phyloP scores from a whole-genome alignment of 1,284 basidiomycete species.

The Ustilago shanxiensis region DNA sequence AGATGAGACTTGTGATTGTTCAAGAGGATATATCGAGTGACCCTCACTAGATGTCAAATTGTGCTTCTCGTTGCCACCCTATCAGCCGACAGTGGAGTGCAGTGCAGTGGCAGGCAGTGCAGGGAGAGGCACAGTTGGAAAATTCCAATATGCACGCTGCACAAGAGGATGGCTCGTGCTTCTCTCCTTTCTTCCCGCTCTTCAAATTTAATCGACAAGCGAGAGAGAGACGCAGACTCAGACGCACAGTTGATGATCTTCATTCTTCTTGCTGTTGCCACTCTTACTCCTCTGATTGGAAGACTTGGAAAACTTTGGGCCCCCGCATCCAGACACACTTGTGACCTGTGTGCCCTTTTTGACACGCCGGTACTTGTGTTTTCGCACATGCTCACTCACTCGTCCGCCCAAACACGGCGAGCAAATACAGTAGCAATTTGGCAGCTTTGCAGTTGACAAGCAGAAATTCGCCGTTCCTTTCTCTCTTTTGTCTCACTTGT shows the following conservation, averaged over 20 bases:
- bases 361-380: not conserved
- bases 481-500: too few relatives aligned
- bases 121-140: too few relatives aligned
- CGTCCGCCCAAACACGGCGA: not conserved
- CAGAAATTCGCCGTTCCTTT: constrained; percentile 1
- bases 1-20: too few relatives aligned
- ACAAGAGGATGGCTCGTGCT: constrained; percentile 19
- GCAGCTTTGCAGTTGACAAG: too few relatives aligned
- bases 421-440: too few relatives aligned
- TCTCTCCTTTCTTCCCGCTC: not conserved
- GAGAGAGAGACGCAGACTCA: not conserved
- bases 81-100: too few relatives aligned
- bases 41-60: not conserved
- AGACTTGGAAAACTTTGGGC: constrained; percentile 15
- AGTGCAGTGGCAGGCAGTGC: not conserved
- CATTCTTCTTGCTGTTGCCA: too few relatives aligned
- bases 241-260: constrained; percentile 2
- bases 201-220: constrained; percentile 8
- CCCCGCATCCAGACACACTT: constrained; percentile 15
- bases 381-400: not conserved
- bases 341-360: too few relatives aligned
- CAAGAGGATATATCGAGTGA: not conserved
- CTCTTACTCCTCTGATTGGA: not conserved
- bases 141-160: too few relatives aligned
- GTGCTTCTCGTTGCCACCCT: constrained; percentile 15